Percentiles rank a stretch among this genome's conserved stretches.
These are phyloP conservation scores for Pavlovales sp. DNA, from an alignment of 208 protist species.

Conservation along the genomic window DNA sequence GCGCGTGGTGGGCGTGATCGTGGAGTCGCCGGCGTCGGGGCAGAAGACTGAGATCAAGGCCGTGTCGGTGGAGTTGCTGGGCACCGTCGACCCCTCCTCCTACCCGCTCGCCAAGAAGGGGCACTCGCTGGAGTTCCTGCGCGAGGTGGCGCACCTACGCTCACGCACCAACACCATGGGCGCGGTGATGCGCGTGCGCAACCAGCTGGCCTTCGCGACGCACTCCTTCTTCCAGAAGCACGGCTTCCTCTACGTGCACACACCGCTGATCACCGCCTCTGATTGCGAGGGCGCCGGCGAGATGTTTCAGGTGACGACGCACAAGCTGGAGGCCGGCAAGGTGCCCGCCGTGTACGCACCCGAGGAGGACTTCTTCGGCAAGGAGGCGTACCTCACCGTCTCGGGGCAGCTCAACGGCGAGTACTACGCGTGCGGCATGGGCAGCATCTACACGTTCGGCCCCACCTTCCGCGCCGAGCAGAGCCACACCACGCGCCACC, in stretches of 20 bases:
- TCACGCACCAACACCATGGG: conserved; percentile 67
- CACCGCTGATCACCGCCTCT: conserved; percentile 71
- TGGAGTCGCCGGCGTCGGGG: conserved; percentile 22
- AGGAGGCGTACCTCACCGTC: conserved; percentile 68
- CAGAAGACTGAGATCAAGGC: conserved; percentile 44
- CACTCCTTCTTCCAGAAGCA: conserved; percentile 61
- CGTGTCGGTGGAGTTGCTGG: conserved; percentile 23
- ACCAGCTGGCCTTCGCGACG: conserved; percentile 57
- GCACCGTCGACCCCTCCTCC: background rate
- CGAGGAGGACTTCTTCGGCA: conserved; percentile 64
- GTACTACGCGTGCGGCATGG: conserved; percentile 60
- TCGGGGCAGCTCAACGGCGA: conserved; percentile 62
- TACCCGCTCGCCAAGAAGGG: conserved; percentile 76
- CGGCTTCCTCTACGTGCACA: conserved; percentile 71
- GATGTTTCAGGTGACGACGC: conserved; percentile 68
- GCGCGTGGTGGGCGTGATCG: conserved; percentile 20
- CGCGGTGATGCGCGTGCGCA: conserved; percentile 66
- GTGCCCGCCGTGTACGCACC: background rate
- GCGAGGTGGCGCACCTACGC: conserved; percentile 70
- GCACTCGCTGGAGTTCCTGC: conserved; percentile 72
- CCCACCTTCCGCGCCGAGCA: conserved; percentile 51
- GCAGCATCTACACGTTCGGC: conserved; percentile 73
- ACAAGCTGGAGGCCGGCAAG: background rate
- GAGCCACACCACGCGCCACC: conserved; percentile 60
- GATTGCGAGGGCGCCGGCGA: conserved; percentile 82